Percentiles rank a stretch among this genome's conserved stretches.
phyloP scores from a whole-genome alignment of 1,284 basidiomycete genomes.

The Xerocomus subilludens region DNA sequence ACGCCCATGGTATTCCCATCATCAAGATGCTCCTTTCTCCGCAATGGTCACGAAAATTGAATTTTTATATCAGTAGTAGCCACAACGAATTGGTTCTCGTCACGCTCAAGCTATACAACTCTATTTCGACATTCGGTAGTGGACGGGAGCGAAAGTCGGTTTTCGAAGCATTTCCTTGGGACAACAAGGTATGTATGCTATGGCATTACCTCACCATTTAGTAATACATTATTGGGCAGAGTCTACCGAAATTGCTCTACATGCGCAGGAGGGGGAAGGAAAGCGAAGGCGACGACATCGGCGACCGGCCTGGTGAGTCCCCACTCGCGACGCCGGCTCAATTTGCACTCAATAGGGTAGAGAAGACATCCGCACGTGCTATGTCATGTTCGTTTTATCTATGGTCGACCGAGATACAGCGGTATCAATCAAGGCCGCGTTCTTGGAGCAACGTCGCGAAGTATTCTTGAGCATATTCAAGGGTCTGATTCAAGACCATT shows the following conservation, averaged over 20 bases:
- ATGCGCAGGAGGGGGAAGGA: constrained; percentile 72
- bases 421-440: constrained; percentile 65
- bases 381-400: constrained; percentile 74
- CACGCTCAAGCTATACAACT: constrained; percentile 70
- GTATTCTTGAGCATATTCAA: constrained; percentile 74
- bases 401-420: constrained; percentile 66
- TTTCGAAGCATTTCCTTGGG: constrained; percentile 78
- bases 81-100: constrained; percentile 73
- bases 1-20: constrained; percentile 68
- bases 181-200: constrained; percentile 71
- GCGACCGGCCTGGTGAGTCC: constrained; percentile 68
- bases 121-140: constrained; percentile 70
- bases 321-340: background rate
- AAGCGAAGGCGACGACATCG: constrained; percentile 56
- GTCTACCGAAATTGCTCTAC: constrained; percentile 70
- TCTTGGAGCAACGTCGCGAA: constrained; percentile 75
- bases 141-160: constrained; percentile 71
- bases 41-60: constrained; percentile 65
- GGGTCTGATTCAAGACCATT: constrained; percentile 71
- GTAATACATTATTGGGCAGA: constrained; percentile 55
- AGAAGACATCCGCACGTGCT: constrained; percentile 78
- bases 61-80: constrained; percentile 67
- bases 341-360: constrained; percentile 17
- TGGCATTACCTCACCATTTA: background rate
- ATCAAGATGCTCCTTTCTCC: constrained; percentile 67